phyloP scores from a whole-genome alignment of 1,284 basidiomycete species.

The Phylloporus sp. region DNA sequence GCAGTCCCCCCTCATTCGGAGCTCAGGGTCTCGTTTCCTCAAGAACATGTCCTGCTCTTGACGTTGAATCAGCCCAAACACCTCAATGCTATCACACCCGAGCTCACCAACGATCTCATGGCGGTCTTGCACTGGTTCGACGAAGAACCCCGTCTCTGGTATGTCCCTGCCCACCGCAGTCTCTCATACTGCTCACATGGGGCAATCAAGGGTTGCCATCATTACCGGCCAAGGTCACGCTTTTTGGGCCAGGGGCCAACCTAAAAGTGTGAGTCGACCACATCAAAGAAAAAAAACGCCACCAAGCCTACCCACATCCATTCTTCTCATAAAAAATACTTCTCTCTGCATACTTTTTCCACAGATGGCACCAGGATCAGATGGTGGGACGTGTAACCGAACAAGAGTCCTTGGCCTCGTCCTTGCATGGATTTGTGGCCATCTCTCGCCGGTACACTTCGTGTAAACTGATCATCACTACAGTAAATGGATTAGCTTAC shows the following conservation, averaged over 20 bases:
- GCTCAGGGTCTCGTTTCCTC: constrained; percentile 63
- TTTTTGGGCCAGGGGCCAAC: constrained; percentile 86
- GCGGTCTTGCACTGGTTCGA: constrained; percentile 79
- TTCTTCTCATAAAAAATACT: not conserved
- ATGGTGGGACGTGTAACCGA: constrained; percentile 37
- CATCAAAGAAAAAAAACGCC: not conserved
- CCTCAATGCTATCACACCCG: constrained; percentile 75
- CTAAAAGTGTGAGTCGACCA: constrained; percentile 61
- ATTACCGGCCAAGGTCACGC: constrained; percentile 76
- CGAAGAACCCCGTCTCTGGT: constrained; percentile 74
- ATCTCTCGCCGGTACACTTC: constrained; percentile 68
- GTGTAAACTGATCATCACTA: constrained; percentile 82
- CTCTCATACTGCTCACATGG: not conserved
- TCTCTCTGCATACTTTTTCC: not conserved
- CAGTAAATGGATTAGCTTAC: constrained; percentile 79
- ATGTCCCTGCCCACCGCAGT: constrained; percentile 21
- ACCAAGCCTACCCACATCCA: not conserved
- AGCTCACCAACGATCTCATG: constrained; percentile 61
- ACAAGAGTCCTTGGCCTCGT: constrained; percentile 44
- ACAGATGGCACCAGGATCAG: constrained; percentile 31
- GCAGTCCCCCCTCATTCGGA: constrained; percentile 53
- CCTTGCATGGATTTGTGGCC: constrained; percentile 74
- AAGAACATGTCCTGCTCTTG: constrained; percentile 70
- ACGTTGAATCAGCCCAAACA: constrained; percentile 75
- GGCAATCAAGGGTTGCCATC: constrained; percentile 65